Percentiles rank a stretch among this genome's conserved stretches.
Evolutionary conservation across 1,284 basidiomycete species (phyloP).

Genomic region (Ceratobasidium sp.): DNA sequence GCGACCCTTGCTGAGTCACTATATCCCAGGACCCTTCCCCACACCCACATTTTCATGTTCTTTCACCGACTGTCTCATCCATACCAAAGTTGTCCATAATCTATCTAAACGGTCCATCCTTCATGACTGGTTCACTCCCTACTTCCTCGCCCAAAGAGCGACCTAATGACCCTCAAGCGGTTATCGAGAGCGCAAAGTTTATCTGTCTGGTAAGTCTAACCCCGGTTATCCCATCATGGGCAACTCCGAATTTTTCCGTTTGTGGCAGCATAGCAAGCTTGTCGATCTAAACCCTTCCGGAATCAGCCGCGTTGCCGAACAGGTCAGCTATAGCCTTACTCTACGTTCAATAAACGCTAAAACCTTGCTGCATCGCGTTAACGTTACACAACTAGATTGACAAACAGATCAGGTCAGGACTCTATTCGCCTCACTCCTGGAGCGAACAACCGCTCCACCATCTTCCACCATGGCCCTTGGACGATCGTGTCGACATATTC

Average conservation of each 20-base stretch:
- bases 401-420: constrained; percentile 60
- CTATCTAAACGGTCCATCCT: neutral
- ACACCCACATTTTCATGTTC: neutral
- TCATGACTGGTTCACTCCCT: constrained; percentile 4
- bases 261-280: constrained; percentile 11
- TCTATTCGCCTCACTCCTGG: constrained; percentile 79
- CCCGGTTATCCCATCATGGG: neutral
- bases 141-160: neutral
- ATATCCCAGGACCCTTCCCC: neutral
- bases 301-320: constrained; percentile 28
- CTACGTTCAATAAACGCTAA: neutral
- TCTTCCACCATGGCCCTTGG: constrained; percentile 67
- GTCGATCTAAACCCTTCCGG: constrained; percentile 21
- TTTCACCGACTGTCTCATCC: neutral
- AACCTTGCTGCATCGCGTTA: neutral
- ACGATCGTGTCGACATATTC: constrained; percentile 44
- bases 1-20: constrained; percentile 27
- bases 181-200: constrained; percentile 23
- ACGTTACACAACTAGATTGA: constrained; percentile 58
- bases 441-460: constrained; percentile 76
- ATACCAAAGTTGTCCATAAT: neutral
- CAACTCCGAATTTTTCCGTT: neutral
- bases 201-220: constrained; percentile 15
- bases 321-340: neutral
- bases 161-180: constrained; percentile 25